Evolutionary conservation across 2,329 filamentous ascomycete species (phyloP).

Genomic region (Hypomyces rosellus): DNA sequence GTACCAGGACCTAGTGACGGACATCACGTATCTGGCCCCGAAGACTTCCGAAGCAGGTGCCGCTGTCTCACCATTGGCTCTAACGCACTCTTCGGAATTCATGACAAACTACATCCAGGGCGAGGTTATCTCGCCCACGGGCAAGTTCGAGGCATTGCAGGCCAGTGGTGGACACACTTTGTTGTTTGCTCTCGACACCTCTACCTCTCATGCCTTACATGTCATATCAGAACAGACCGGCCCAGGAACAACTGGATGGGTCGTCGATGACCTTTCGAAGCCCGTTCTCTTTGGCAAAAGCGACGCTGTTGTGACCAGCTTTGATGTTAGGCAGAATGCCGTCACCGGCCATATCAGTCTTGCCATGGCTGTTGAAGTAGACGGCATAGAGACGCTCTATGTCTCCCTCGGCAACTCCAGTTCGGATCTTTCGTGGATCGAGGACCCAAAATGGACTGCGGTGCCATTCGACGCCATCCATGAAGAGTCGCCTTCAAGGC

Average conservation of each 20-base stretch:
- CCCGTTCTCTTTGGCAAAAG: not conserved
- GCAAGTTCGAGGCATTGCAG: slow-evolving; percentile 9
- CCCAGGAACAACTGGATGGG: not conserved
- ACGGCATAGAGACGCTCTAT: not conserved
- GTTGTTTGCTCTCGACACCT: slow-evolving; percentile 1
- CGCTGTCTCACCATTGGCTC: not conserved
- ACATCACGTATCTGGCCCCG: not conserved
- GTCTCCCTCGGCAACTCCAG: not conserved
- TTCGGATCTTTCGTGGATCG: not conserved
- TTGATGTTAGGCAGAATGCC: slow-evolving; percentile 5
- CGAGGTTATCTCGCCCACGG: slow-evolving; percentile 1
- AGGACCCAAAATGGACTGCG: not conserved
- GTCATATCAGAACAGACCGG: slow-evolving; percentile 7
- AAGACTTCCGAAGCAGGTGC: not conserved
- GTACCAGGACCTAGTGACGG: not conserved
- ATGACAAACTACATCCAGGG: slow-evolving; percentile 8
- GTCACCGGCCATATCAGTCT: not conserved
- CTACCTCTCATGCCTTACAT: not conserved
- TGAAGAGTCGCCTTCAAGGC: not conserved
- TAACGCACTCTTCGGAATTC: not conserved
- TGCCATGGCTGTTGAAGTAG: not conserved
- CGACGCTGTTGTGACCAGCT: not conserved
- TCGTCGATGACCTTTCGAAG: not conserved
- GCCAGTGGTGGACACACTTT: slow-evolving; percentile 5
- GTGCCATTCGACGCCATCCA: not conserved